Conservation (phyloP, 2,329 filamentous ascomycete genomes). For the Ceratocystis papillata region DNA sequence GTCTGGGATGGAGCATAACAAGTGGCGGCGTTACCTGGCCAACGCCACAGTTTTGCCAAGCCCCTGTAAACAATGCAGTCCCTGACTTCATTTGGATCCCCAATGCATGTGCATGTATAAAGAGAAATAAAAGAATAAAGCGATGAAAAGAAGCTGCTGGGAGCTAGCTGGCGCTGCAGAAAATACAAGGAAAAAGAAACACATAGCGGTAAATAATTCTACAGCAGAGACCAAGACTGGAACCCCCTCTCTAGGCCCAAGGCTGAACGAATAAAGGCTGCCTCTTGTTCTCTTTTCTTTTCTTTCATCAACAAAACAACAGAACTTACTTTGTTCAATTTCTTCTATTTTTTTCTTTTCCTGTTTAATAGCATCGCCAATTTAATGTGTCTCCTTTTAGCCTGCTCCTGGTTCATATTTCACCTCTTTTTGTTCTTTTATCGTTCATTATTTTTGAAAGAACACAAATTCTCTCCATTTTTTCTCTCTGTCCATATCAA, state of each 20-base stretch:
- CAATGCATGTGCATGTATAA: background rate
- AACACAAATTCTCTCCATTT: background rate
- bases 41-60: conserved; percentile 14
- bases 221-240: no score
- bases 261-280: background rate
- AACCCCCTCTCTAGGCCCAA: background rate
- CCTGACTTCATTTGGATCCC: no score
- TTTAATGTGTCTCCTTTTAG: background rate
- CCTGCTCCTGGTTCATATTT: background rate
- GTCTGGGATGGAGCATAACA: background rate
- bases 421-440: background rate
- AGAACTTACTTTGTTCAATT: background rate
- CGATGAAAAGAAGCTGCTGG: background rate
- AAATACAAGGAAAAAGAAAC: background rate
- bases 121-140: background rate
- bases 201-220: background rate
- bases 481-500: background rate
- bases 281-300: background rate
- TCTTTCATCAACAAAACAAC: background rate
- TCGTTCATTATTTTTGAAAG: conserved; percentile 4
- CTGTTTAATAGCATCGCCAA: conserved; percentile 12
- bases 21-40: conserved; percentile 15
- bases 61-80: conserved; percentile 4
- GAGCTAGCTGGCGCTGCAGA: background rate
- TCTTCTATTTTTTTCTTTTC: conserved; percentile 6